These are phyloP conservation scores for Penicillium verhagenii DNA, from an alignment of 495 filamentous ascomycete genomes.

Conservation along the genomic window DNA sequence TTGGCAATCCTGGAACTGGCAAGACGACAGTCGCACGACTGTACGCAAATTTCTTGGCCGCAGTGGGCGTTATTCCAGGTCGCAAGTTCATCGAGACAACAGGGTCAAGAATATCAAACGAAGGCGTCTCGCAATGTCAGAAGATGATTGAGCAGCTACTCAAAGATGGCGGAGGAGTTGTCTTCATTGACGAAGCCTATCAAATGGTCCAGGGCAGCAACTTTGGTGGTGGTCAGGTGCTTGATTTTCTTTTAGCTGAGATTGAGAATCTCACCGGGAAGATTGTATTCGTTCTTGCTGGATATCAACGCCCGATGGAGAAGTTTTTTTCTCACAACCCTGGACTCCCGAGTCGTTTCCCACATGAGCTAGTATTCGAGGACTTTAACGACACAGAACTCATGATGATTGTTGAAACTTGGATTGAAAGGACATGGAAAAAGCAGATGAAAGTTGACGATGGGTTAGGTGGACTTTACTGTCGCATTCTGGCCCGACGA, in stretches of 20 bases:
- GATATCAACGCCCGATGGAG: conserved; percentile 79
- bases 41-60: conserved; percentile 67
- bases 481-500: conserved; percentile 60
- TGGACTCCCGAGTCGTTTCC: conserved; percentile 71
- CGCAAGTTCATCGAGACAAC: conserved; percentile 62
- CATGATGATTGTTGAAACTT: conserved; percentile 47
- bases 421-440: conserved; percentile 50
- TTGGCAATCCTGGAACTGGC: conserved; percentile 82
- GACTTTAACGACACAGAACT: conserved; percentile 72
- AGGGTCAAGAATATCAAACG: conserved; percentile 63
- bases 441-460: conserved; percentile 58
- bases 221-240: conserved; percentile 55
- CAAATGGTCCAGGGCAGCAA: conserved; percentile 52
- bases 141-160: conserved; percentile 56
- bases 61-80: conserved; percentile 57
- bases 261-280: conserved; percentile 74
- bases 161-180: conserved; percentile 60
- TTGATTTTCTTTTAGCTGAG: conserved; percentile 74
- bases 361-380: conserved; percentile 60
- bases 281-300: conserved; percentile 73
- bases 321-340: conserved; percentile 76
- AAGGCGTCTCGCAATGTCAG: conserved; percentile 57
- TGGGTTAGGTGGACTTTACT: conserved; percentile 61
- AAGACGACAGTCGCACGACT: conserved; percentile 82
- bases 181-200: conserved; percentile 78